These are phyloP conservation scores for Talaromyces adpressus DNA, from an alignment of 495 filamentous ascomycete genomes.

Conservation along the genomic window DNA sequence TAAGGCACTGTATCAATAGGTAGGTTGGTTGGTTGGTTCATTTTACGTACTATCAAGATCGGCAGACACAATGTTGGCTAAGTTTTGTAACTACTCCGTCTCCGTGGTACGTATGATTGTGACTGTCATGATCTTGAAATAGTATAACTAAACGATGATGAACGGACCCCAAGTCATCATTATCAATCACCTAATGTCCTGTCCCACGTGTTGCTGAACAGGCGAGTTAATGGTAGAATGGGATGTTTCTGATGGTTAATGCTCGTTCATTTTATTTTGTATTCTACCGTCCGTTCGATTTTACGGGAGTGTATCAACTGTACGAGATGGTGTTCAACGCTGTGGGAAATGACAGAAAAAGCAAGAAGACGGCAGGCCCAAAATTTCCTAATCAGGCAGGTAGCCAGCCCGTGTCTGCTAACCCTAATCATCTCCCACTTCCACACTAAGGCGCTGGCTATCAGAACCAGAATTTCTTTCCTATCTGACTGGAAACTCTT, in stretches of 20 bases:
- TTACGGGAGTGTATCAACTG: not conserved
- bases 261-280: not conserved
- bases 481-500: not conserved
- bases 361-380: not conserved
- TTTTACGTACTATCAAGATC: not conserved
- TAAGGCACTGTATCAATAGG: not conserved
- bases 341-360: not conserved
- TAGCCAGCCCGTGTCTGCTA: not conserved
- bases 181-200: not conserved
- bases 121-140: not conserved
- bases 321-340: not conserved
- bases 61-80: not conserved
- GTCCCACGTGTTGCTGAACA: not conserved
- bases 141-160: not conserved
- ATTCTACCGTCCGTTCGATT: not conserved
- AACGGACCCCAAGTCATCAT: not conserved
- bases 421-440: not conserved
- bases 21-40: not conserved
- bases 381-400: not conserved
- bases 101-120: not conserved
- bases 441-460: not conserved
- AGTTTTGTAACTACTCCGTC: not conserved
- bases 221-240: not conserved
- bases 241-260: not conserved
- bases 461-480: not conserved